Base-by-base conservation (phyloP, 176 grass and related monocot genomes). In the Oropetium thomaeum region DNA sequence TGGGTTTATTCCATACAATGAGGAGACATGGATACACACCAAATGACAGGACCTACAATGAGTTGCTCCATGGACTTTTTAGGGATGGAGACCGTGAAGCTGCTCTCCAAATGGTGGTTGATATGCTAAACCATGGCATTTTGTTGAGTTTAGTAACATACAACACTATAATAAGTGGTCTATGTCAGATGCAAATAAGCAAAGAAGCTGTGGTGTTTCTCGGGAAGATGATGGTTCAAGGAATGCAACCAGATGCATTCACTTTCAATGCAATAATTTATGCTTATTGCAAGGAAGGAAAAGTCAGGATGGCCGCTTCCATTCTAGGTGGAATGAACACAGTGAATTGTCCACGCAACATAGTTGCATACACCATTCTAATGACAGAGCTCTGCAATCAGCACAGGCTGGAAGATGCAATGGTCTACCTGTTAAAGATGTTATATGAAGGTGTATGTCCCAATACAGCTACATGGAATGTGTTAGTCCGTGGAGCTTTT, bases 351-450 rank as follows among this genome's bases (percentile, higher is more conserved):
- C 61, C 19, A n/a, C 91, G 83, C 41, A 87, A 91, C 71, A 58
- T 85, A 74, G 37, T 86, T 77, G 80, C 84, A 1, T 93, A 91
- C 75, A 97, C 90, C 49, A 91, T 63, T 37, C 55, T 97, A 38
- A 91, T 97, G 20, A 80, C 88, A 39, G 85, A 87, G 51, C 83
- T 97, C 39, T 97, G 94, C 84, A 80, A 77, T 42, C 59, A 89
- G 32, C 58, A 89, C 29, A 93, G 76, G 63, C 40, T 91, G 29
- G 86, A 87, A 81, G 79, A 89, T 89, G 81, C 94, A 49, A 83
- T 88, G 71, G 81, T 89, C 29, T 91, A 89, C 71, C 83, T 93
- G 22, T 75, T 91, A 67, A 97, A 93, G 81, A 89, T 93, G 88
- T 81, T 93, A 45, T 58, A 87, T 78, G 90, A 93, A 84, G 86